Evolutionary conservation across 2,329 filamentous ascomycete genomes (phyloP), one percentile per base, ranked within the genome.

Genomic region (Rutstroemia sp.): DNA sequence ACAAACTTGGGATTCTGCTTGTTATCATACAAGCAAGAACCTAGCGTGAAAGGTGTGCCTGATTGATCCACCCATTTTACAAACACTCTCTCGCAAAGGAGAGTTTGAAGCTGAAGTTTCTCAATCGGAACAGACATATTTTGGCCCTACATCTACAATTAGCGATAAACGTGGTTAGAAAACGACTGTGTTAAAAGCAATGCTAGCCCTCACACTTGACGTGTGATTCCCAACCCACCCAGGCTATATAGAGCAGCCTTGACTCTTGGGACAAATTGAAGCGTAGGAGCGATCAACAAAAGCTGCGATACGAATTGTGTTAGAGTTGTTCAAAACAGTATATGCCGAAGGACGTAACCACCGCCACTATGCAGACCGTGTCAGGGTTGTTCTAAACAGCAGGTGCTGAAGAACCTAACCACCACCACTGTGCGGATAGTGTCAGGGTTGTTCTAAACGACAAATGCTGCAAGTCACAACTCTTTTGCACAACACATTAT

Each of bases 201-300:
- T 42, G 21, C 16, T 51, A 30, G 49, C n/a, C 49, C 25, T 27
- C 23, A 51, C 37, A 51, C 37, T 39, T 39, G 19, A 51, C 30
- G 23, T 51, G 49, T 51, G 21, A 51, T 41, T 51, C 37, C 49
- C 49, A 14, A 51, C 37, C 37, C 49, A 51, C 23, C 37, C 37
- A 51, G 49, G 23, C 37, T 42, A 51, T 42, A 42, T 51, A 51
- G 49, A 51, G 49, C 49, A 51, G 49, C 37, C 49, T 51, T 51
- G 49, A 51, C 49, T 51, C 49, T 41, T 51, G 16, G 37, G 14
- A 16, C 14, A 30, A 49, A 51, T 10, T 39, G 19, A 51, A 16
- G 21, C 4, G 5, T 39, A 42, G 37, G 42, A 42, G 49, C 18
- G 37, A 42, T 51, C 37, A 27, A 41, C n/a, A 19, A 42, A 42